Percentiles rank a stretch among this genome's conserved stretches.
phyloP scores from a whole-genome alignment of 345 rosid genomes.

The Eucalyptus lansdowneana region DNA sequence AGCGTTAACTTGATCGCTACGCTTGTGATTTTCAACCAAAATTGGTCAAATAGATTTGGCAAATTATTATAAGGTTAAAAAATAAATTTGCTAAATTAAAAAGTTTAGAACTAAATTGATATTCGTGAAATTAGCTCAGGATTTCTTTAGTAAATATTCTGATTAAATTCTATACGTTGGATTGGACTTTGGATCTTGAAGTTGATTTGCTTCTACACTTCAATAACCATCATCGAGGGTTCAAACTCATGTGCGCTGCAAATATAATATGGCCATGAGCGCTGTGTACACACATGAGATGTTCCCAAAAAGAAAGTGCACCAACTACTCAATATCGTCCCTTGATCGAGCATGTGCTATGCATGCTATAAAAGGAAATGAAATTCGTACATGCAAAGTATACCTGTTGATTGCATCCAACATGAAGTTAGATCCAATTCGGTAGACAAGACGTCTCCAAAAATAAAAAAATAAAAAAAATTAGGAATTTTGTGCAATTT shows the following conservation, averaged over 20 bases:
- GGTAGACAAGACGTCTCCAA: background rate
- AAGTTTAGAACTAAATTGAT: too few species aligned
- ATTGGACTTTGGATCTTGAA: background rate
- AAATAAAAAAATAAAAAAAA: too few species aligned
- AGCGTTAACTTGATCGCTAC: rapidly evolving
- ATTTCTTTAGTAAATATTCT: too few species aligned
- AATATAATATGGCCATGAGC: background rate
- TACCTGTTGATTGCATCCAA: background rate
- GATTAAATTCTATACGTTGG: too few species aligned
- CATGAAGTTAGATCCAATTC: background rate
- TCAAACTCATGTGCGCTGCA: background rate
- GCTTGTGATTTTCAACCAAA: too few species aligned
- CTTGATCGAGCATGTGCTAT: background rate
- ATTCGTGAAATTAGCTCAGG: rapidly evolving
- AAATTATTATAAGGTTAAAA: too few species aligned
- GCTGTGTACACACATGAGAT: background rate
- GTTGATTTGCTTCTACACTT: background rate
- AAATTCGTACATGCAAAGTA: background rate
- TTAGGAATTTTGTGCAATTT: background rate
- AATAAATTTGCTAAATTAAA: too few species aligned
- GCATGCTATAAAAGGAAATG: background rate
- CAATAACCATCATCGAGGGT: background rate
- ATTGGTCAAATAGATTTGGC: too few species aligned
- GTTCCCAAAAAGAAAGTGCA: background rate
- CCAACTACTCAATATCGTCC: background rate